Evolutionary conservation across 2,329 filamentous ascomycete species (phyloP).

Genomic region (Monascus ruber): DNA sequence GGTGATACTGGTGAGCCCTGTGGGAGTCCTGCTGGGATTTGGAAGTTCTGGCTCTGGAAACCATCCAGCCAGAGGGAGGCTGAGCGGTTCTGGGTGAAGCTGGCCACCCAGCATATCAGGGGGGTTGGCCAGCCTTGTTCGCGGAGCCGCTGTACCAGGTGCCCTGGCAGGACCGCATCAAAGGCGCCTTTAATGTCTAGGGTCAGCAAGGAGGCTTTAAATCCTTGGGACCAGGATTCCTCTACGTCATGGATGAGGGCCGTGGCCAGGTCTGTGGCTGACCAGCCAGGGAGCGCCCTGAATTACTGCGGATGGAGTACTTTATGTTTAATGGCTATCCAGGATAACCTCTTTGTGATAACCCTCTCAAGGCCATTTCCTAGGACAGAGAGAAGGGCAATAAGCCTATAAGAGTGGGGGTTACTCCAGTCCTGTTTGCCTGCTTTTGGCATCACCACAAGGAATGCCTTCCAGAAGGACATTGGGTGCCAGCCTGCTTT

Average conservation of each 20-base stretch:
- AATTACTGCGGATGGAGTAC: too few relatives aligned
- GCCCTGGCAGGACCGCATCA: slow-evolving; percentile 4
- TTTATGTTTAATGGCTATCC: too few relatives aligned
- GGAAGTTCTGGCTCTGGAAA: background rate
- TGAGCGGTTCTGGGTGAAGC: background rate
- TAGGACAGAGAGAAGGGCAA: too few relatives aligned
- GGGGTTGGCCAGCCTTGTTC: slow-evolving; percentile 1
- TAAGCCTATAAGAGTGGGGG: too few relatives aligned
- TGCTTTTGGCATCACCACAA: too few relatives aligned
- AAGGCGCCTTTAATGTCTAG: slow-evolving; percentile 4
- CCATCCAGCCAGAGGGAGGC: background rate
- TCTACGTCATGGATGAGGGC: background rate
- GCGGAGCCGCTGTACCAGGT: background rate
- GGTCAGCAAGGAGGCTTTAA: slow-evolving; percentile 1
- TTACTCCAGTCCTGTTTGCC: too few relatives aligned
- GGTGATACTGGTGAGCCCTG: slow-evolving; percentile 2
- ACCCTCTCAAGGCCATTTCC: too few relatives aligned
- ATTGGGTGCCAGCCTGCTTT: too few relatives aligned
- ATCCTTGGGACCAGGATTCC: background rate
- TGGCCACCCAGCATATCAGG: slow-evolving; percentile 1
- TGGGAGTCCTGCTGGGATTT: background rate
- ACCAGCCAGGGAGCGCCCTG: too few relatives aligned
- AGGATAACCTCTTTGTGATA: too few relatives aligned
- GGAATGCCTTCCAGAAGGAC: too few relatives aligned
- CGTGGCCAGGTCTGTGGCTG: background rate